These are phyloP conservation scores for Pichiaceae sp. DNA, from an alignment of 1,139 yeast species.

Conservation along the genomic window DNA sequence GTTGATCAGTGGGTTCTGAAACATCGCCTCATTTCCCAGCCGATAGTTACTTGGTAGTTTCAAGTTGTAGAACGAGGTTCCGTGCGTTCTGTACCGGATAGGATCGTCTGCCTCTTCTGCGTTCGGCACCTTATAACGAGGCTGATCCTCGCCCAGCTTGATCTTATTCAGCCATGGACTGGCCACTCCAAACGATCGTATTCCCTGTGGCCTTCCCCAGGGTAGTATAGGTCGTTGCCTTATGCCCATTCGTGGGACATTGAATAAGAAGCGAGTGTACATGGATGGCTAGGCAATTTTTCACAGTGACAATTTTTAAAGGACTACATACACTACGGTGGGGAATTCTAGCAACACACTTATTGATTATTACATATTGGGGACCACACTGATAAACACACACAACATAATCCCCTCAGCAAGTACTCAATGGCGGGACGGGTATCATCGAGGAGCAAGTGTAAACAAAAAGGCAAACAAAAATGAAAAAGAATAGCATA, in stretches of 20 bases:
- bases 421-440: background rate
- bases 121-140: slow-evolving; percentile 18
- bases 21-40: slow-evolving; percentile 45
- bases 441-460: background rate
- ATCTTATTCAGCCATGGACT: slow-evolving; percentile 5
- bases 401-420: too few relatives aligned
- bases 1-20: slow-evolving; percentile 48
- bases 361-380: too few relatives aligned
- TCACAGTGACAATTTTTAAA: too few relatives aligned
- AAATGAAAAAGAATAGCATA: too few relatives aligned
- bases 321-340: too few relatives aligned
- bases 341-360: too few relatives aligned
- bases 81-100: slow-evolving; percentile 20
- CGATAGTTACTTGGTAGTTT: slow-evolving; percentile 32
- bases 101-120: slow-evolving; percentile 11
- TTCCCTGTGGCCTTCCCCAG: too few relatives aligned
- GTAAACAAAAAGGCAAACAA: background rate
- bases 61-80: slow-evolving; percentile 17
- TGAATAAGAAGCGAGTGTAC: too few relatives aligned
- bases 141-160: slow-evolving; percentile 23
- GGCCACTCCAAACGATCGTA: slow-evolving; percentile 2
- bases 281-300: too few relatives aligned
- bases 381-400: background rate
- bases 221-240: too few relatives aligned
- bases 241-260: too few relatives aligned